A percentile compares a stretch with the other conserved stretches of the same genome.
phyloP scores from a whole-genome alignment of 257 asterid species.

The Linaria vulgaris region DNA sequence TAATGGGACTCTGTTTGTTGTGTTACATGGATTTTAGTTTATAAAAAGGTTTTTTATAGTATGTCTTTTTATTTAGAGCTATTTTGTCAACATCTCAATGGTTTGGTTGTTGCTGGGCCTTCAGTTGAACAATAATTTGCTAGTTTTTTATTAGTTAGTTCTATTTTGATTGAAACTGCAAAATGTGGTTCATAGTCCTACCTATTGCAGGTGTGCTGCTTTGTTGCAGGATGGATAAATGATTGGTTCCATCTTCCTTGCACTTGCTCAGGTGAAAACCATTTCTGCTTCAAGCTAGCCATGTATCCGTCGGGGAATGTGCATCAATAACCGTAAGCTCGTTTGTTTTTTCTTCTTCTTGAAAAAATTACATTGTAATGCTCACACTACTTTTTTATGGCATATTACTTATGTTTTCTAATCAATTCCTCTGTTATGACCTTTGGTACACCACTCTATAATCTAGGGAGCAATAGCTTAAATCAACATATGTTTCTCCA shows the following conservation, averaged over 20 bases:
- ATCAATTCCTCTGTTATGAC: not conserved
- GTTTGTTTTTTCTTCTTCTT: no score
- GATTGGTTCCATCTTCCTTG: not conserved
- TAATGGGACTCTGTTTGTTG: not conserved
- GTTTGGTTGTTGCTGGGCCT: constrained; percentile 1
- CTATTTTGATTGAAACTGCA: constrained; percentile 3
- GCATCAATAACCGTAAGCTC: constrained; percentile 35
- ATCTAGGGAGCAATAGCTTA: not conserved
- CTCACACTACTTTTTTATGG: not conserved
- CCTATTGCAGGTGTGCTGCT: constrained; percentile 7
- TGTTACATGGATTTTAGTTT: constrained; percentile 13
- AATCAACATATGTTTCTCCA: not conserved
- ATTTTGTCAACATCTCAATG: constrained; percentile 16
- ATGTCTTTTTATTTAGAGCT: not conserved
- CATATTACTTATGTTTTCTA: not conserved
- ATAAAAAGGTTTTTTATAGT: no score
- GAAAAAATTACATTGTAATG: not conserved
- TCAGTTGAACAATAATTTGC: not conserved
- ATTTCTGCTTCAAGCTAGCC: constrained; percentile 17
- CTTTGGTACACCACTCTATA: not conserved
- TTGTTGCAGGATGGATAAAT: not conserved
- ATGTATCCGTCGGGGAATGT: constrained; percentile 16
- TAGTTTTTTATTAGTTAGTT: not conserved
- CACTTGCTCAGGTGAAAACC: not conserved
- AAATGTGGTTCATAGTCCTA: constrained; percentile 25